Conservation (phyloP, 805 yeast genomes). For the Suhomyces sp. region DNA sequence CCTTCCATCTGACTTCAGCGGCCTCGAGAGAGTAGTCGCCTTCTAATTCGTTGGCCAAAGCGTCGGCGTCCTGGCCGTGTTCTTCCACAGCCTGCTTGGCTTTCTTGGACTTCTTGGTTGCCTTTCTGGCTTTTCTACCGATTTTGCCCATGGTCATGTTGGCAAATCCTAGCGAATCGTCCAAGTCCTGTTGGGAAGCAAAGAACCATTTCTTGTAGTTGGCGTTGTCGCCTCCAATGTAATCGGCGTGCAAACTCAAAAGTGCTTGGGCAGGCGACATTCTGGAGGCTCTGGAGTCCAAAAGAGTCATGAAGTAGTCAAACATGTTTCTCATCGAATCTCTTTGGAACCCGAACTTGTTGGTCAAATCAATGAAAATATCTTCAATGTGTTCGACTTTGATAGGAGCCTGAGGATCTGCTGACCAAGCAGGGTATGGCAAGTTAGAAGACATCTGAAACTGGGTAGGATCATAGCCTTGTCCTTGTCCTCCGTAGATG, state of each 20-base stretch:
- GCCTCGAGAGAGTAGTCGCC: constrained; percentile 81
- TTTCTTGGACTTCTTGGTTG: constrained; percentile 76
- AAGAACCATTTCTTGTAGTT: constrained; percentile 86
- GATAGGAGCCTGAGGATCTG: constrained; percentile 87
- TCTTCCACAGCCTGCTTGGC: constrained; percentile 68
- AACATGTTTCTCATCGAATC: constrained; percentile 91
- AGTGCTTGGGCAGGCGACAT: constrained; percentile 89
- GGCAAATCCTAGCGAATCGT: constrained; percentile 78
- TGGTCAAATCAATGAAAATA: constrained; percentile 76
- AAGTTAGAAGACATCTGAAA: constrained; percentile 74
- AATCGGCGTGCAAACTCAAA: constrained; percentile 79
- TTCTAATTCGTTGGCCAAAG: constrained; percentile 66
- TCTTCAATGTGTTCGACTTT: constrained; percentile 82
- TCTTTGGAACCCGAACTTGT: constrained; percentile 87
- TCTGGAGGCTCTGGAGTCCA: constrained; percentile 82
- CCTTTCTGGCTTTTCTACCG: constrained; percentile 76
- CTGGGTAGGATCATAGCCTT: constrained; percentile 57
- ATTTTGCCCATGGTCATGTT: constrained; percentile 76
- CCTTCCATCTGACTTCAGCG: constrained; percentile 87
- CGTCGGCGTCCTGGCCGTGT: constrained; percentile 57
- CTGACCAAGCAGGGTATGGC: constrained; percentile 99
- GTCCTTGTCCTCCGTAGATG: constrained; percentile 63
- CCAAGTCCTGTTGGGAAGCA: constrained; percentile 85
- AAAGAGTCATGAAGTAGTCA: constrained; percentile 80
- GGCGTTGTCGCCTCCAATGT: constrained; percentile 84